A percentile compares a stretch with the other conserved stretches of the same genome.
These are phyloP conservation scores for Rhizopus delemar DNA, from an alignment of 371 early-diverging fungal genomes.

Conservation along the genomic window DNA sequence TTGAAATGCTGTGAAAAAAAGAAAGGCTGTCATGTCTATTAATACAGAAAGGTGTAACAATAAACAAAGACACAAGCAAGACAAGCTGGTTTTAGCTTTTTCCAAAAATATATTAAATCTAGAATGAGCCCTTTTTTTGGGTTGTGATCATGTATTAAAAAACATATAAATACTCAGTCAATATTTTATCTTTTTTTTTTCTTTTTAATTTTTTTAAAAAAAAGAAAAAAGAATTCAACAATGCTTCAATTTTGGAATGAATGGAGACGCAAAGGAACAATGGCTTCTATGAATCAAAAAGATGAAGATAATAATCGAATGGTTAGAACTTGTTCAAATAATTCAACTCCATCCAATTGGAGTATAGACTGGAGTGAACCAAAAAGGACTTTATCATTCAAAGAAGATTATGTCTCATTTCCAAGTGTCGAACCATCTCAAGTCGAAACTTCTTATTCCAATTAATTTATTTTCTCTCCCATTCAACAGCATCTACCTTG, in stretches of 20 bases:
- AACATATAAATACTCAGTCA: background rate
- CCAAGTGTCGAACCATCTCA: slow-evolving; percentile 27
- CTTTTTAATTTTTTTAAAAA: background rate
- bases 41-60: background rate
- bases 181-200: slow-evolving; percentile 4
- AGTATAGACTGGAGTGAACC: slow-evolving; percentile 27
- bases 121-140: background rate
- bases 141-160: slow-evolving; percentile 1
- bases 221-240: background rate
- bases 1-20: too few species aligned
- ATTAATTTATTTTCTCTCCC: background rate
- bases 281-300: background rate
- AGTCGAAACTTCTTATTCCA: background rate
- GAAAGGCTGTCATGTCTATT: background rate
- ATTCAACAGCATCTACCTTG: too few species aligned
- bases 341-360: slow-evolving; percentile 18
- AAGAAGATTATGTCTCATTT: slow-evolving; percentile 43
- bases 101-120: background rate
- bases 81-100: background rate
- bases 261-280: slow-evolving; percentile 21
- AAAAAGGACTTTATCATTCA: slow-evolving; percentile 31
- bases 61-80: background rate
- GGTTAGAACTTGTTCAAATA: slow-evolving; percentile 10
- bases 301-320: slow-evolving; percentile 5
- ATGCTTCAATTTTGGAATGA: slow-evolving; percentile 28